These are phyloP conservation scores for Ensete glaucum DNA, from an alignment of 176 grass and related monocot species.

Conservation along the genomic window DNA sequence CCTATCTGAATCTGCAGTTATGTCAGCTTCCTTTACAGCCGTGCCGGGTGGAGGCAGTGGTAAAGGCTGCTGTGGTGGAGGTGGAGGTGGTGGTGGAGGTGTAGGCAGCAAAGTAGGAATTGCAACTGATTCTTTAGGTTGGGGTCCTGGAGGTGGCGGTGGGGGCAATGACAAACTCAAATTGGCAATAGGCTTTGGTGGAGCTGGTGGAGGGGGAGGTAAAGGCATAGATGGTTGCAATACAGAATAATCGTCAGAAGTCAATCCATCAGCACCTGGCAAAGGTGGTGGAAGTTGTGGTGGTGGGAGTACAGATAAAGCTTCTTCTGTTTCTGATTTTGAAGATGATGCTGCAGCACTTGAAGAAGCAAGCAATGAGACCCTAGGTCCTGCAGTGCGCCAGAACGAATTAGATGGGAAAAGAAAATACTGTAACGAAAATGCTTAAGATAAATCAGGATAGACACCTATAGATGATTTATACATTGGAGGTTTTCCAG, in stretches of 20 bases:
- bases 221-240: constrained; percentile 5
- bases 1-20: constrained; percentile 16
- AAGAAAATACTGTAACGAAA: neutral
- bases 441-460: neutral
- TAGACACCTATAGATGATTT: constrained; percentile 17
- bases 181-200: constrained; percentile 12
- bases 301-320: constrained; percentile 3
- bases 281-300: constrained; percentile 9
- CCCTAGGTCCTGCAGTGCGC: neutral
- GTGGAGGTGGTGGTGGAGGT: constrained; percentile 64
- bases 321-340: constrained; percentile 6
- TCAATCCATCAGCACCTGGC: neutral
- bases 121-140: constrained; percentile 46
- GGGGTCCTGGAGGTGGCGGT: constrained; percentile 66
- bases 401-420: neutral
- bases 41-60: constrained; percentile 28
- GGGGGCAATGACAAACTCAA: constrained; percentile 42
- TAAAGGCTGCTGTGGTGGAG: constrained; percentile 39
- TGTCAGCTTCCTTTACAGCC: constrained; percentile 25
- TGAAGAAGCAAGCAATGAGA: neutral
- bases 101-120: constrained; percentile 38
- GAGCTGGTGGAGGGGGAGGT: constrained; percentile 1
- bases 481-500: constrained; percentile 18
- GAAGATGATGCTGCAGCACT: constrained; percentile 14
- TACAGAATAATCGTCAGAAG: constrained; percentile 11